A percentile compares a stretch with the other conserved stretches of the same genome.
Evolutionary conservation across 2,329 filamentous ascomycete species (phyloP).

Genomic region (Ophiocordyceps polyrhachis-furcata): DNA sequence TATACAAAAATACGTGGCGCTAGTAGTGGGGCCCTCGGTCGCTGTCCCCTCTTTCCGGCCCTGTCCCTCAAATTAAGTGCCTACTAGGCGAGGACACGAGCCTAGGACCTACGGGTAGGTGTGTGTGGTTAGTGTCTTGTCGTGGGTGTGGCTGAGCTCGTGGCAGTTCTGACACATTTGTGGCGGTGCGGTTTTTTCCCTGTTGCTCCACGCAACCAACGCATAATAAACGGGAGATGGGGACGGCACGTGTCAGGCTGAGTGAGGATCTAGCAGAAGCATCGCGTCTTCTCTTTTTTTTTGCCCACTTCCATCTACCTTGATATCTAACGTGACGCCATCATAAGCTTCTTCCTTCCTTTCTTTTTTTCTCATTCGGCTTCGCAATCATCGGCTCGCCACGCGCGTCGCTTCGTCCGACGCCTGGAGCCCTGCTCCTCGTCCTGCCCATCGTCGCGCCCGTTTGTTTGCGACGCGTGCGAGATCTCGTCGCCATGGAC

Average conservation of each 20-base stretch:
- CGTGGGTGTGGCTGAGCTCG: background rate
- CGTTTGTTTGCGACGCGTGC: slow-evolving; percentile 7
- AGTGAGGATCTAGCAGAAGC: too few species aligned
- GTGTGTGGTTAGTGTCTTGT: background rate
- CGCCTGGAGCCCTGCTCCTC: slow-evolving; percentile 18
- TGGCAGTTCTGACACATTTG: background rate
- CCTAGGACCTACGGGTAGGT: too few species aligned
- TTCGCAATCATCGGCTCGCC: background rate
- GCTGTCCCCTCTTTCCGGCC: too few species aligned
- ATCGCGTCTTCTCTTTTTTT: background rate
- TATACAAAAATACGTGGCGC: too few species aligned
- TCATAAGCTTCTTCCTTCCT: background rate
- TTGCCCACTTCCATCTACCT: background rate
- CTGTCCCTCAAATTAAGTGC: too few species aligned
- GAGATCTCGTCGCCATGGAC: slow-evolving; percentile 13
- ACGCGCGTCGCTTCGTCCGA: slow-evolving; percentile 8
- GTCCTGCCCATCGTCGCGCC: slow-evolving; percentile 13
- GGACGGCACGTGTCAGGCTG: too few species aligned
- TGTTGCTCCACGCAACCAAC: background rate
- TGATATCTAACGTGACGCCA: too few species aligned
- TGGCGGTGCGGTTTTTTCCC: background rate
- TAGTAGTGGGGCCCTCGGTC: too few species aligned
- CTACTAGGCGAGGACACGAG: too few species aligned
- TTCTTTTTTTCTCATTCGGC: too few species aligned
- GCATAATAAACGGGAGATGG: background rate